phyloP scores from a whole-genome alignment of 345 rosid genomes.

The Isatis tinctoria region DNA sequence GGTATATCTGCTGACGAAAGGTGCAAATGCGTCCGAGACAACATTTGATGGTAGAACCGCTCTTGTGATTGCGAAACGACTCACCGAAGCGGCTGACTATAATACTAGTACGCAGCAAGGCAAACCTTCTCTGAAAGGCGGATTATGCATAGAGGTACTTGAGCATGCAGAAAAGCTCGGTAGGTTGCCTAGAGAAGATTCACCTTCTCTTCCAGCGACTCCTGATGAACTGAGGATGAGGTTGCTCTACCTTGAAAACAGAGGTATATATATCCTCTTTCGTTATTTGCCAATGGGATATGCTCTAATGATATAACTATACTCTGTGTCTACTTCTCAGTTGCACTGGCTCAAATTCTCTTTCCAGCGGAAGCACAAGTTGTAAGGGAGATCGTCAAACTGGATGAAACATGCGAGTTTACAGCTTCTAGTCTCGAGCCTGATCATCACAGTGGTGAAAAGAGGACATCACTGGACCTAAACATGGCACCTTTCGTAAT shows the following conservation, averaged over 20 bases:
- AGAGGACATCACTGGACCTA: slow-evolving; percentile 52
- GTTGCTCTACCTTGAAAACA: slow-evolving; percentile 69
- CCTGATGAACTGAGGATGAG: slow-evolving; percentile 71
- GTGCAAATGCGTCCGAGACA: slow-evolving; percentile 61
- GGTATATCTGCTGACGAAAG: slow-evolving; percentile 67
- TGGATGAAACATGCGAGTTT: slow-evolving; percentile 66
- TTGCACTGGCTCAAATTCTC: slow-evolving; percentile 72
- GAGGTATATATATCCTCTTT: slow-evolving; percentile 48
- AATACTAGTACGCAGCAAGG: slow-evolving; percentile 50
- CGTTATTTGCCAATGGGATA: not conserved
- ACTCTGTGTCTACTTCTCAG: slow-evolving; percentile 34
- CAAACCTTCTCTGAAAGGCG: slow-evolving; percentile 50
- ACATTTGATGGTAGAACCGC: slow-evolving; percentile 75
- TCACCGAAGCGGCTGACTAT: slow-evolving; percentile 59
- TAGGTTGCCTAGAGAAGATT: slow-evolving; percentile 54
- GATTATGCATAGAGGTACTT: slow-evolving; percentile 73
- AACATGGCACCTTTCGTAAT: slow-evolving; percentile 62
- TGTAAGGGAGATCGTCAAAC: slow-evolving; percentile 55
- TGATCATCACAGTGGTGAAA: slow-evolving; percentile 27
- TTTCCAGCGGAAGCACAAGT: slow-evolving; percentile 85
- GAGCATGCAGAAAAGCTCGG: slow-evolving; percentile 68
- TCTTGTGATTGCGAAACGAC: slow-evolving; percentile 58
- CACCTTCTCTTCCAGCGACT: slow-evolving; percentile 61
- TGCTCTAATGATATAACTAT: not conserved
- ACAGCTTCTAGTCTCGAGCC: slow-evolving; percentile 39